Percentiles rank a stretch among this genome's conserved stretches.
Evolutionary conservation across 208 protist species (phyloP).

Genomic region (Crithidia sp.): DNA sequence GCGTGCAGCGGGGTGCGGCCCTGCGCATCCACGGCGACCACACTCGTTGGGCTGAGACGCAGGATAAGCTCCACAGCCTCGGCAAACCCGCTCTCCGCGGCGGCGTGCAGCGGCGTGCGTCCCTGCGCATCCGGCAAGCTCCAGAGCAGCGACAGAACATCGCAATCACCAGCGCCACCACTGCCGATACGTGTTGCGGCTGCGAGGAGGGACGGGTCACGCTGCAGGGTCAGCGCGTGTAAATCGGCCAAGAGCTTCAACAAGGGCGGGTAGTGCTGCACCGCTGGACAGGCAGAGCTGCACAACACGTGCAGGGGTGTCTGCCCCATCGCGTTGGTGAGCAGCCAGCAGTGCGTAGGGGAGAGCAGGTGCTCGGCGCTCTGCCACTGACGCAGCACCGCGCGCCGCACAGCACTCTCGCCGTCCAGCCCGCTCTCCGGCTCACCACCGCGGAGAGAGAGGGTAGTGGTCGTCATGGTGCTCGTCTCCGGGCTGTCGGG

Average conservation of each 20-base stretch:
- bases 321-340: slow-evolving; percentile 46
- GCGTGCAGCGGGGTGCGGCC: slow-evolving; percentile 70
- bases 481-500: neutral
- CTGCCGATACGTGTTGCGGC: neutral
- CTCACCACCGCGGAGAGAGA: neutral
- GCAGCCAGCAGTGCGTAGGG: slow-evolving; percentile 37
- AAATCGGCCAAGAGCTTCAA: slow-evolving; percentile 37
- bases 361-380: slow-evolving; percentile 16
- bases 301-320: slow-evolving; percentile 75
- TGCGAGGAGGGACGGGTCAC: neutral
- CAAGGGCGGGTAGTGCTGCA: slow-evolving; percentile 42
- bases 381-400: slow-evolving; percentile 25
- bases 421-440: neutral
- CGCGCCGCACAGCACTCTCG: neutral
- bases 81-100: slow-evolving; percentile 51
- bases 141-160: slow-evolving; percentile 30
- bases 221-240: slow-evolving; percentile 12
- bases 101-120: slow-evolving; percentile 63
- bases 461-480: neutral
- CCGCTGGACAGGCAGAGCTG: slow-evolving; percentile 29
- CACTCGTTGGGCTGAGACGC: slow-evolving; percentile 18
- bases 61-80: slow-evolving; percentile 49
- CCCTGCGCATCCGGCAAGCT: slow-evolving; percentile 47
- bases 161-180: neutral
- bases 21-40: slow-evolving; percentile 48